Base-by-base conservation (phyloP, 768 basidiomycete species). In the Calocera viscosa region DNA sequence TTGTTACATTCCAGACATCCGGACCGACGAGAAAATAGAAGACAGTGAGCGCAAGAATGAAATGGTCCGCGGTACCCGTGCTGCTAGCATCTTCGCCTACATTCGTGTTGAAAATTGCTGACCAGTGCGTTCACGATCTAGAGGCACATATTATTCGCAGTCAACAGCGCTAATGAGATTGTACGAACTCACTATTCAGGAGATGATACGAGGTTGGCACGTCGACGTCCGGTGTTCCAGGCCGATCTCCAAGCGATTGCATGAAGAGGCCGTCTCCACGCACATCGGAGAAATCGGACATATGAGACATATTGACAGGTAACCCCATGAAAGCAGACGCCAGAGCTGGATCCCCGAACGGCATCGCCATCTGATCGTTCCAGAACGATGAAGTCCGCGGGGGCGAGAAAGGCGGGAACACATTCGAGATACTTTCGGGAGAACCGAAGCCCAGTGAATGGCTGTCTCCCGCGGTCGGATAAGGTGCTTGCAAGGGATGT, bases 311-410 rank as follows among this genome's bases (percentile, higher is more conserved):
- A 32, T 60, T 60, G 53, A 60, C 53, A 16, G 53, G 53, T 26
- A 60, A 32, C 5, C 53, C 53, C 53, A 60, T 60, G 26, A 60
- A 60, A 7, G 53, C 53, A 32, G 53, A 60, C 2, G 53, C 53
- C 26, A 60, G 26, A 11, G 53, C 30, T 19, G 53, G 53, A 30
- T 60, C 53, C 16, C 53, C 53, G 53, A 60, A 60, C 5, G 53
- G 53, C 53, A 60, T 60, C 7, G 53, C 53, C 53, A 60, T 60
- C 30, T 60, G 53, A 19, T 60, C 53, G 26, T 60, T 60, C 53
- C 53, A 60, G 53, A 60, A 60, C 10, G 53, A 60, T 3, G 53
- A 60, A 16, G 53, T 60, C 30, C 53, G 2, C 2, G 53, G 53
- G 8, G 53, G 53, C 5, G 53, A 60, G 26, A 60, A 60, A 5